Percentiles rank a stretch among this genome's conserved stretches.
These are phyloP conservation scores for Kuraishia piskuri DNA, from an alignment of 805 yeast genomes.

Conservation along the genomic window DNA sequence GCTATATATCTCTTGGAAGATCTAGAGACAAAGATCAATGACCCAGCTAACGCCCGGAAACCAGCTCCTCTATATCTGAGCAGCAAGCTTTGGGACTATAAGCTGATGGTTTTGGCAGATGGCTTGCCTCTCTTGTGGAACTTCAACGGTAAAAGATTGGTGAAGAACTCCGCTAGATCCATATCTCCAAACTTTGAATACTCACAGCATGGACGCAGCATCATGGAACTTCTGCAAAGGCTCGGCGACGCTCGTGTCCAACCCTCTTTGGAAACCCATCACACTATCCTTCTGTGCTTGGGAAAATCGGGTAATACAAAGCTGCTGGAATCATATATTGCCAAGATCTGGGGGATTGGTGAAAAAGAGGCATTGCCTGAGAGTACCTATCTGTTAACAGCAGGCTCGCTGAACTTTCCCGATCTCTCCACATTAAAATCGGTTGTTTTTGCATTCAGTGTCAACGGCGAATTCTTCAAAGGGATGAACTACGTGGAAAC, in stretches of 20 bases:
- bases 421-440: constrained; percentile 14
- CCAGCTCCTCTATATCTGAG: constrained; percentile 1
- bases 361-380: neutral
- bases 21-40: neutral
- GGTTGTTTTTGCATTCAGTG: constrained; percentile 19
- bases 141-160: neutral
- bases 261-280: constrained; percentile 1
- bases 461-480: constrained; percentile 17
- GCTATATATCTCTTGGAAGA: neutral
- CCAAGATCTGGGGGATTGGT: constrained; percentile 19
- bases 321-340: constrained; percentile 15
- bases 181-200: neutral
- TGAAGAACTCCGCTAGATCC: neutral
- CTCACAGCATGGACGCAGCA: neutral
- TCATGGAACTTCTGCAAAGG: neutral
- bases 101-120: neutral
- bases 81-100: constrained; percentile 1
- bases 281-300: constrained; percentile 17
- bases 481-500: constrained; percentile 18
- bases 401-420: constrained; percentile 15
- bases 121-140: constrained; percentile 1
- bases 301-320: constrained; percentile 19
- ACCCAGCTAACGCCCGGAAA: neutral
- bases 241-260: neutral
- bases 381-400: neutral